Conservation (phyloP, 495 filamentous ascomycete genomes). For the Aspergillus bridgeri region DNA sequence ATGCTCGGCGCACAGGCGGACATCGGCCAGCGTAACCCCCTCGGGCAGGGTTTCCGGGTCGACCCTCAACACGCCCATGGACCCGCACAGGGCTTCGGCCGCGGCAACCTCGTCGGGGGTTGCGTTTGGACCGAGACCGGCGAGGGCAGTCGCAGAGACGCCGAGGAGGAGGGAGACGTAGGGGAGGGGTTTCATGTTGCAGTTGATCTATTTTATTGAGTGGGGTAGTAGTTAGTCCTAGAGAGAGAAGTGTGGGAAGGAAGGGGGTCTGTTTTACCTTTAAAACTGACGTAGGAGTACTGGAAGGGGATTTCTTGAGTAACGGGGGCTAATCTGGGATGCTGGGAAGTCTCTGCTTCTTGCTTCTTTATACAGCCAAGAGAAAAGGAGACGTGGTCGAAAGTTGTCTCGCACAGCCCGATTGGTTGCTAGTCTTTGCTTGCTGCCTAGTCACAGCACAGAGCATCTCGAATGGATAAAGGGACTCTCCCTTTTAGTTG, state of each 20-base stretch:
- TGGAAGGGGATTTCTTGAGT: constrained; percentile 13
- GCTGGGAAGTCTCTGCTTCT: constrained; percentile 12
- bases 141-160: constrained; percentile 18
- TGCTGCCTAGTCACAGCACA: constrained; percentile 19
- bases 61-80: constrained; percentile 20
- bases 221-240: constrained; percentile 14
- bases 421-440: constrained; percentile 16
- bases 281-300: constrained; percentile 15
- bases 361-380: constrained; percentile 20
- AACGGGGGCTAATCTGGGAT: constrained; percentile 6
- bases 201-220: constrained; percentile 13
- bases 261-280: constrained; percentile 15
- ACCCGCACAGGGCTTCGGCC: constrained; percentile 20
- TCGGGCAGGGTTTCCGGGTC: constrained; percentile 21
- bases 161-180: constrained; percentile 19
- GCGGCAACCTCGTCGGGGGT: constrained; percentile 21
- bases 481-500: too few relatives aligned
- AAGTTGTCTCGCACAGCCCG: constrained; percentile 14
- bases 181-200: constrained; percentile 19
- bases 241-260: constrained; percentile 9
- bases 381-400: constrained; percentile 13
- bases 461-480: constrained; percentile 12
- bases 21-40: constrained; percentile 16
- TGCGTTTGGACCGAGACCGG: constrained; percentile 18
- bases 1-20: constrained; percentile 23